phyloP scores from a whole-genome alignment of 768 basidiomycete species.

The Calocybe gangraenosa region DNA sequence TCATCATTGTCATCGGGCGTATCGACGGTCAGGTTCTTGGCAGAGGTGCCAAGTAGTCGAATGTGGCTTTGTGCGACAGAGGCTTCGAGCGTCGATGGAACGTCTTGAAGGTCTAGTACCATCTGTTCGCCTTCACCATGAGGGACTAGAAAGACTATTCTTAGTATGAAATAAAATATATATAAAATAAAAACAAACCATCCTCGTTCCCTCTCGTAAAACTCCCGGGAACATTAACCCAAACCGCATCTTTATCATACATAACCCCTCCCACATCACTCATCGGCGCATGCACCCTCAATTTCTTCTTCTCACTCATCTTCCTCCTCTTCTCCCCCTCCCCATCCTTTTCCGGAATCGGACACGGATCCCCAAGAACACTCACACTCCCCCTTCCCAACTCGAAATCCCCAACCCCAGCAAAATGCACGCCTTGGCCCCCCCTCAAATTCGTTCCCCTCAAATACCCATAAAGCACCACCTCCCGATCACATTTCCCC shows the following conservation, averaged over 20 bases:
- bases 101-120: slow-evolving; percentile 96
- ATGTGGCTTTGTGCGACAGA: slow-evolving; percentile 79
- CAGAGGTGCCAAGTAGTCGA: slow-evolving; percentile 78
- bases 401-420: slow-evolving; percentile 88
- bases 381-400: slow-evolving; percentile 69
- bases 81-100: slow-evolving; percentile 76
- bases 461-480: slow-evolving; percentile 94
- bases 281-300: slow-evolving; percentile 96
- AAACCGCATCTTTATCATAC: slow-evolving; percentile 98
- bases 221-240: slow-evolving; percentile 94
- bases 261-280: slow-evolving; percentile 95
- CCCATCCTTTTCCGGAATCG: slow-evolving; percentile 84
- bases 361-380: slow-evolving; percentile 90
- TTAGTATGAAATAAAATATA: too few species aligned
- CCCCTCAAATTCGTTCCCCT: slow-evolving; percentile 80
- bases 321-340: slow-evolving; percentile 93
- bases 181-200: slow-evolving; percentile 37
- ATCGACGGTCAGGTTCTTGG: slow-evolving; percentile 55
- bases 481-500: slow-evolving; percentile 89
- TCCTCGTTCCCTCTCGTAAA: slow-evolving; percentile 78
- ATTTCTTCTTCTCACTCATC: slow-evolving; percentile 91
- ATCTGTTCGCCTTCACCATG: slow-evolving; percentile 96
- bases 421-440: slow-evolving; percentile 88
- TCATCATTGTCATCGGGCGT: slow-evolving; percentile 25
- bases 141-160: slow-evolving; percentile 47